phyloP scores from a whole-genome alignment of 164 flowering plant genomes.

The Aristolochia californica region DNA sequence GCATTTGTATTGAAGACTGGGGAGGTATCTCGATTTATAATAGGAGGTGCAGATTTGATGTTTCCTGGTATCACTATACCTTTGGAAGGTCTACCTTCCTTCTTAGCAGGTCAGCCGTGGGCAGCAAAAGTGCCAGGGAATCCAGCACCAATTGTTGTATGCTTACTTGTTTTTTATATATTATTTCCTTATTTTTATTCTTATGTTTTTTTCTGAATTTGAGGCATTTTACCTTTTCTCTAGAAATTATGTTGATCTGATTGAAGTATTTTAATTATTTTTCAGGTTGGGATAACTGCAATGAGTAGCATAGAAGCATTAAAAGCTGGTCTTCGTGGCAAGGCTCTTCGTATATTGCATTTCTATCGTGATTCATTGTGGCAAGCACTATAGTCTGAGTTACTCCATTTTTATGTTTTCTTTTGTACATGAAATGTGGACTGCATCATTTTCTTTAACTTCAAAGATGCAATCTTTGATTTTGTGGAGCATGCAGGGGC shows the following conservation, averaged over 20 bases:
- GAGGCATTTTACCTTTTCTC: no score
- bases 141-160: slow-evolving; percentile 89
- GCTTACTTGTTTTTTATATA: slow-evolving; percentile 6
- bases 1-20: slow-evolving; percentile 77
- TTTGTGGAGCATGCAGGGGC: slow-evolving; percentile 38
- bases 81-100: slow-evolving; percentile 67
- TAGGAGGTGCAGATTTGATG: slow-evolving; percentile 99
- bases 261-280: neutral
- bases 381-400: slow-evolving; percentile 27
- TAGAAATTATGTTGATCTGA: neutral
- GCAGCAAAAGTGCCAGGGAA: slow-evolving; percentile 94
- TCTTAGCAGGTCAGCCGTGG: slow-evolving; percentile 81
- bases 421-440: slow-evolving; percentile 3
- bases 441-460: neutral
- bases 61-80: slow-evolving; percentile 84
- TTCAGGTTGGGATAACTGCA: slow-evolving; percentile 80
- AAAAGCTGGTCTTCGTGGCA: slow-evolving; percentile 91
- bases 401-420: no score
- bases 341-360: slow-evolving; percentile 77
- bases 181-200: neutral
- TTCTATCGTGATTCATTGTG: slow-evolving; percentile 73
- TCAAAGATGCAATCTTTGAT: neutral
- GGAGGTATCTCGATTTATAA: slow-evolving; percentile 79
- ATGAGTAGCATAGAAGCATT: slow-evolving; percentile 80
- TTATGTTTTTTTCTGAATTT: no score